Conservation (phyloP, 495 filamentous ascomycete genomes). For the Melanomma pulvis-pyrius region DNA sequence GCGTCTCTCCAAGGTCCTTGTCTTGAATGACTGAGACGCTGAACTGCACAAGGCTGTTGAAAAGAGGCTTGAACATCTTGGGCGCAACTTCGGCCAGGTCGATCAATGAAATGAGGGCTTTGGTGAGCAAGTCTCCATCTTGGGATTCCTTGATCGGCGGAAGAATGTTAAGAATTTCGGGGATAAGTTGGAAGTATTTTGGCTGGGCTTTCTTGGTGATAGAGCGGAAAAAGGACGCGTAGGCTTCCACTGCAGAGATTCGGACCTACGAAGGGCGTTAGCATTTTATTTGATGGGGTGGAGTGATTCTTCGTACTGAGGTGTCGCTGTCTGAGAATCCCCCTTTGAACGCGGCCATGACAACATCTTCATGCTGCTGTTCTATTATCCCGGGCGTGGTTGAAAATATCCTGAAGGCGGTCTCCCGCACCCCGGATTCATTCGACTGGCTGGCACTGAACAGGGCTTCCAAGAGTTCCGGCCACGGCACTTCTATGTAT, state of each 20-base stretch:
- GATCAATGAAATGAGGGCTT: constrained; percentile 85
- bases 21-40: constrained; percentile 91
- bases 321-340: constrained; percentile 90
- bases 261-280: constrained; percentile 62
- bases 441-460: constrained; percentile 85
- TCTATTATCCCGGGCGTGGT: constrained; percentile 96
- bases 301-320: constrained; percentile 55
- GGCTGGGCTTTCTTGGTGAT: constrained; percentile 81
- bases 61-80: constrained; percentile 94
- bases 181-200: constrained; percentile 83
- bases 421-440: constrained; percentile 81
- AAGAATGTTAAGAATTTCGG: constrained; percentile 87
- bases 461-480: constrained; percentile 81
- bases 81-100: constrained; percentile 89
- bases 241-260: constrained; percentile 93
- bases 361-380: constrained; percentile 86
- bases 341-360: constrained; percentile 79
- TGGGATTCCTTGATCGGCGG: constrained; percentile 87
- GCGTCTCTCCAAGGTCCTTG: constrained; percentile 86
- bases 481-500: constrained; percentile 76
- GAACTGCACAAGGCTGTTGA: constrained; percentile 88
- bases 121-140: constrained; percentile 86
- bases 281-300: not conserved
- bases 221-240: constrained; percentile 91
- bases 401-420: constrained; percentile 89